Evolutionary conservation across 805 yeast species (phyloP).

Genomic region (Millerago galiae): DNA sequence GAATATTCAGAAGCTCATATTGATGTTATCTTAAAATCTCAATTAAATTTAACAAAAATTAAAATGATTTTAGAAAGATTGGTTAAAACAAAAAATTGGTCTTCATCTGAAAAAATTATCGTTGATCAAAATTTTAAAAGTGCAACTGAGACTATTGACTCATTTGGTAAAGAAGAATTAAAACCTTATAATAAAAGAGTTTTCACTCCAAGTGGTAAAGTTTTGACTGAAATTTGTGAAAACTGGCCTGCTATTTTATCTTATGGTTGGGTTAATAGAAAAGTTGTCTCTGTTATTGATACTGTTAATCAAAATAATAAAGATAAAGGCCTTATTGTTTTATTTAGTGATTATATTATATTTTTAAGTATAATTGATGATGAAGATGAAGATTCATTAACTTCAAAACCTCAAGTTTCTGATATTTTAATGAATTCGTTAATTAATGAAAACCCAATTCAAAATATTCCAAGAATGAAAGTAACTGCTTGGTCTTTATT

Average conservation of each 20-base stretch:
- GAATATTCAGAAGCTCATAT: constrained; percentile 44
- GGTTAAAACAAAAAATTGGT: constrained; percentile 42
- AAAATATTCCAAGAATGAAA: constrained; percentile 56
- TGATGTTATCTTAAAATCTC: constrained; percentile 58
- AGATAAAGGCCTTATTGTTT: constrained; percentile 51
- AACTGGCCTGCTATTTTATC: constrained; percentile 87
- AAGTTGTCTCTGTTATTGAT: constrained; percentile 74
- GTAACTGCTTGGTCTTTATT: constrained; percentile 68
- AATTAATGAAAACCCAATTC: constrained; percentile 77
- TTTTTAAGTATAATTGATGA: constrained; percentile 41
- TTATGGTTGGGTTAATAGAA: constrained; percentile 80
- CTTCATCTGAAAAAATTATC: constrained; percentile 18
- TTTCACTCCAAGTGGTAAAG: constrained; percentile 87
- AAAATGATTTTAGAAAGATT: constrained; percentile 65
- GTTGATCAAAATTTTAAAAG: constrained; percentile 40
- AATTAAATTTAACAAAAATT: constrained; percentile 64
- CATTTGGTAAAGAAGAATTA: constrained; percentile 61
- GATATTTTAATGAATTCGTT: constrained; percentile 87
- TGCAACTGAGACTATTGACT: constrained; percentile 62
- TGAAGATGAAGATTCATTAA: constrained; percentile 11
- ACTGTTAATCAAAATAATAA: constrained; percentile 30
- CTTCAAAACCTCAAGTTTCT: constrained; percentile 50
- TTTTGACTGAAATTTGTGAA: constrained; percentile 74
- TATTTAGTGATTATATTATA: constrained; percentile 76
- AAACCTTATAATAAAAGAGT: constrained; percentile 56